These are phyloP conservation scores for Mangifera indica DNA, from an alignment of 345 rosid genomes.

Conservation along the genomic window DNA sequence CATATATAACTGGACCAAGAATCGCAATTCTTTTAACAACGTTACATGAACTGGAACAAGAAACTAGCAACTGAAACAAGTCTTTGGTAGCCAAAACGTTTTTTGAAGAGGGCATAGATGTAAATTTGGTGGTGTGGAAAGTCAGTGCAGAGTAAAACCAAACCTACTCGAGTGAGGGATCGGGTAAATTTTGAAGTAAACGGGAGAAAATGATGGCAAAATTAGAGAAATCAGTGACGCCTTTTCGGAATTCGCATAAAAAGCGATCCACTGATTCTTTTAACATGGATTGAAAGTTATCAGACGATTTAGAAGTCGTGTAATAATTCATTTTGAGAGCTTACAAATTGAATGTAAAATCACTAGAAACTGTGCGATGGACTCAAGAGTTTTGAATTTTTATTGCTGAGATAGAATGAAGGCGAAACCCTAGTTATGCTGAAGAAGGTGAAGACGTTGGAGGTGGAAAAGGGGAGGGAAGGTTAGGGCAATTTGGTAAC, in stretches of 20 bases:
- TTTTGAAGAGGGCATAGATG: conserved; percentile 22
- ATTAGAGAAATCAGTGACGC: conserved; percentile 58
- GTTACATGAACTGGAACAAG: conserved; percentile 45
- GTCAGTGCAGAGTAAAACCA: conserved; percentile 74
- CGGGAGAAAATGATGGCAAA: conserved; percentile 65
- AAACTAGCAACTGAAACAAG: conserved; percentile 57
- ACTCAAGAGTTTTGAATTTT: neutral
- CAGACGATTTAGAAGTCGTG: conserved; percentile 13
- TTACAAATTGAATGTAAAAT: conserved; percentile 5
- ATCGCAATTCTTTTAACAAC: conserved; percentile 46
- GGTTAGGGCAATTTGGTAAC: conserved; percentile 36
- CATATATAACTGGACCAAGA: conserved; percentile 60
- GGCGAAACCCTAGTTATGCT: conserved; percentile 35
- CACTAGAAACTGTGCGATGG: conserved; percentile 19
- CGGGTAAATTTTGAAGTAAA: conserved; percentile 40
- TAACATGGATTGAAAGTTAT: conserved; percentile 43
- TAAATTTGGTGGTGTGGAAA: conserved; percentile 38
- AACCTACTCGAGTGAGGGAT: conserved; percentile 62
- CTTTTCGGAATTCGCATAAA: conserved; percentile 40
- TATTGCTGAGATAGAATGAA: neutral
- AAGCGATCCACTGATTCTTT: conserved; percentile 64
- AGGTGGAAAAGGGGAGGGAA: conserved; percentile 36
- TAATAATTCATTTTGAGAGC: conserved; percentile 32
- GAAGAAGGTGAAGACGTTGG: neutral
- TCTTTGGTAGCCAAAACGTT: conserved; percentile 34